Percentiles rank a stretch among this genome's conserved stretches.
phyloP scores from a whole-genome alignment of 73 alveolate genomes.

The Paramecium sexaurelia region DNA sequence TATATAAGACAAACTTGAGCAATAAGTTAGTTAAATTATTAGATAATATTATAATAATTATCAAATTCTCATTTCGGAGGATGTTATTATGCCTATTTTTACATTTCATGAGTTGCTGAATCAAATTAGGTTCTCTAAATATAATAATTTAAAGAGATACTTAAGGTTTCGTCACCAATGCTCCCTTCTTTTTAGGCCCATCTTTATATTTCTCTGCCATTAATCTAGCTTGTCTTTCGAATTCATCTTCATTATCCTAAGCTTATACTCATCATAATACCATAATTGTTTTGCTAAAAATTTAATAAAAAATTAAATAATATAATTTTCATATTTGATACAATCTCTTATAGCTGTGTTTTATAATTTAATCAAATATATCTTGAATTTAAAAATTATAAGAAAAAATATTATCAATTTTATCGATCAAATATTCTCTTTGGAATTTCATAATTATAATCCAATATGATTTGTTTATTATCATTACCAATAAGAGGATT shows the following conservation, averaged over 20 bases:
- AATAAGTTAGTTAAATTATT: not conserved
- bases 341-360: not conserved
- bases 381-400: not conserved
- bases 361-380: not conserved
- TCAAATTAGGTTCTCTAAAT: conserved; percentile 23
- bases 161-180: not conserved
- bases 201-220: conserved; percentile 49
- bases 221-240: conserved; percentile 46
- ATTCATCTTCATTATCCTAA: conserved; percentile 47
- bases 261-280: not conserved
- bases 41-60: not conserved
- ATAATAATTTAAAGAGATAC: conserved; percentile 2
- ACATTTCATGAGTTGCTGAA: conserved; percentile 43
- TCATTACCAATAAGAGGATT: not conserved
- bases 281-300: not conserved
- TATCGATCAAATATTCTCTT: not conserved
- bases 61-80: conserved; percentile 14
- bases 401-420: not conserved
- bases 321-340: not conserved
- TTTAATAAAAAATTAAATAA: not conserved
- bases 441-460: not conserved
- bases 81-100: conserved; percentile 14
- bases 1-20: not conserved
- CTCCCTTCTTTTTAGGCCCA: conserved; percentile 39
- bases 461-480: not conserved